phyloP scores from a whole-genome alignment of 2,329 filamentous ascomycete species.

The Xylariaceae sp. region DNA sequence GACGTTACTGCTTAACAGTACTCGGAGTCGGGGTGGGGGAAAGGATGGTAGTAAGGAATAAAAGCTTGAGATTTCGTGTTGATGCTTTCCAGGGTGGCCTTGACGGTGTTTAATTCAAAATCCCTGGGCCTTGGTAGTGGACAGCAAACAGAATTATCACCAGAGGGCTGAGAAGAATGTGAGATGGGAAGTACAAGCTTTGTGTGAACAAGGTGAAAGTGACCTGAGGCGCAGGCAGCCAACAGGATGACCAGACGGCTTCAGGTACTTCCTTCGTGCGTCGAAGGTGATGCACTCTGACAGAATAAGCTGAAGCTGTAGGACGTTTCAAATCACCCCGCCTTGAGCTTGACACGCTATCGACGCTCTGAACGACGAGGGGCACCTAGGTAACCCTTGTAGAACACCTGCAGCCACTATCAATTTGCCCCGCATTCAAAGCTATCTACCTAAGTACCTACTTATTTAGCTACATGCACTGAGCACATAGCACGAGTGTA shows the following conservation, averaged over 20 bases:
- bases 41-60: too few relatives aligned
- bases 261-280: neutral
- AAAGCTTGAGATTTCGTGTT: too few relatives aligned
- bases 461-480: too few relatives aligned
- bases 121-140: neutral
- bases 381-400: too few relatives aligned
- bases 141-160: neutral
- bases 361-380: neutral
- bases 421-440: too few relatives aligned
- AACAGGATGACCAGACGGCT: constrained; percentile 8
- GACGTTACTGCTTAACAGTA: neutral
- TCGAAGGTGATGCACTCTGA: constrained; percentile 11
- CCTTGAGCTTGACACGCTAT: constrained; percentile 6
- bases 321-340: constrained; percentile 19
- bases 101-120: too few relatives aligned
- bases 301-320: constrained; percentile 17
- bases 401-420: too few relatives aligned
- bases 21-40: neutral
- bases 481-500: too few relatives aligned
- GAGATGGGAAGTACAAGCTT: neutral
- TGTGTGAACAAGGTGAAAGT: neutral
- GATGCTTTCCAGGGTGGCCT: too few relatives aligned
- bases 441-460: neutral
- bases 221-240: constrained; percentile 17
- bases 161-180: too few relatives aligned